phyloP scores from a whole-genome alignment of 176 grass and related monocot species.

The Carex kokanica region DNA sequence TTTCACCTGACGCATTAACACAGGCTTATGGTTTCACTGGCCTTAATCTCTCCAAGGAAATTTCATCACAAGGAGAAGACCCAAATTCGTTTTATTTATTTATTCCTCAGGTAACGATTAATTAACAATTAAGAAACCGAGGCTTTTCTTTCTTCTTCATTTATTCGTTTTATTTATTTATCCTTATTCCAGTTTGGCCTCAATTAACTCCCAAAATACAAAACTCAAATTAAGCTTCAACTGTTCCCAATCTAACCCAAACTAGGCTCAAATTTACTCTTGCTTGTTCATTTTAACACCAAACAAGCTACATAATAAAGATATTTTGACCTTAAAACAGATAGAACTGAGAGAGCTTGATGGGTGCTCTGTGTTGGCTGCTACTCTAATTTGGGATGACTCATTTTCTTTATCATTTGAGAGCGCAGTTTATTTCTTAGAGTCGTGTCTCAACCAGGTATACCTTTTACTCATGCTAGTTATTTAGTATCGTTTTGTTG shows the following conservation, averaged over 20 bases:
- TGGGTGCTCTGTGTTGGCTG: conserved; percentile 62
- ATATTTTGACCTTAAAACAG: conserved; percentile 43
- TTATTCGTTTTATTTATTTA: neutral
- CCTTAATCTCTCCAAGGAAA: conserved; percentile 42
- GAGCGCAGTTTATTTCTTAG: conserved; percentile 49
- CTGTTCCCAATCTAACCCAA: neutral
- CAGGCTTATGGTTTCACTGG: conserved; percentile 74
- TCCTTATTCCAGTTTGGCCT: conserved; percentile 25
- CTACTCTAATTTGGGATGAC: conserved; percentile 92
- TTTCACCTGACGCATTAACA: conserved; percentile 54
- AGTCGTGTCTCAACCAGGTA: conserved; percentile 72
- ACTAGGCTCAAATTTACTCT: conserved; percentile 21
- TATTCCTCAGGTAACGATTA: conserved; percentile 68
- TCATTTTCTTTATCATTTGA: conserved; percentile 54
- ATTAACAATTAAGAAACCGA: conserved; percentile 22
- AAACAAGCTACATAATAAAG: conserved; percentile 29
- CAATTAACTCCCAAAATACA: neutral
- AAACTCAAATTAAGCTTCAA: neutral
- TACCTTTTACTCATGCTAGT: neutral
- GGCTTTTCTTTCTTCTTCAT: neutral
- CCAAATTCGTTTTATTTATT: conserved; percentile 67
- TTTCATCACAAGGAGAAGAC: conserved; percentile 38
- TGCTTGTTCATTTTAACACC: conserved; percentile 16
- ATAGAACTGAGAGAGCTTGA: conserved; percentile 63
- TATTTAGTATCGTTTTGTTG: neutral